Base-by-base conservation (phyloP, 768 basidiomycete species). In the Suillus paluster region DNA sequence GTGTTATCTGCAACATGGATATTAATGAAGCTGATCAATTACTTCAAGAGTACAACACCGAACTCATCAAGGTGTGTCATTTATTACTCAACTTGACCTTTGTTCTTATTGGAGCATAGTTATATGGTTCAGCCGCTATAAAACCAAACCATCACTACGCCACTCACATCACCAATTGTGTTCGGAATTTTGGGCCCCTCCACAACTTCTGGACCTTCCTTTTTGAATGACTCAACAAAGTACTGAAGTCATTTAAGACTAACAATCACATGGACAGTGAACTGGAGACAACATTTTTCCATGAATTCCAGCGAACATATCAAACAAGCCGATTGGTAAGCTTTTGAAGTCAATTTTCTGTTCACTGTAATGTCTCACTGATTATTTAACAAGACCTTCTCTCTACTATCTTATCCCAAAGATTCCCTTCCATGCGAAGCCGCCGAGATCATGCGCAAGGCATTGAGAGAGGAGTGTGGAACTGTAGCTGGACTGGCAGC, bases 131-230 rank as follows among this genome's bases (percentile, higher is more conserved):
- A 0, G 63, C 58, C 0, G 64, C 69, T 3, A 71, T 81, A 8
- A 65, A 66, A 23, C 79, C 75, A 4, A 81, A 80, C 60, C 74
- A 77, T 48, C 79, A 80, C 57, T 80, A 73, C 34, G 66, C 69
- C 0, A 75, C 69, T 1, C 79, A 80, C 45, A 68, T 74, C 0
- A 41, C 66, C 0, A 66, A 62, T 0, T 70, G 62, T 48, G 63
- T 75, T 1, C 64, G 63, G 1, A 71, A 76, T 45, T 80, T 70
- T 57, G 76, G 79, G 0, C 78, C 79, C 4, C 61, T 80, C 0
- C 72, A 76, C 33, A 69, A 69, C 9, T 80, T 78, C 57, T 80
- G 78, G 78, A 75, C 68, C 0, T 80, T 79, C 55, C 65, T 78
- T 0, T 75, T 73, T 23, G 79, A 79, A 46, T 62, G 71, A 0